phyloP scores from a whole-genome alignment of 116 monocot genomes.

The Dioscorea cayenensis region DNA sequence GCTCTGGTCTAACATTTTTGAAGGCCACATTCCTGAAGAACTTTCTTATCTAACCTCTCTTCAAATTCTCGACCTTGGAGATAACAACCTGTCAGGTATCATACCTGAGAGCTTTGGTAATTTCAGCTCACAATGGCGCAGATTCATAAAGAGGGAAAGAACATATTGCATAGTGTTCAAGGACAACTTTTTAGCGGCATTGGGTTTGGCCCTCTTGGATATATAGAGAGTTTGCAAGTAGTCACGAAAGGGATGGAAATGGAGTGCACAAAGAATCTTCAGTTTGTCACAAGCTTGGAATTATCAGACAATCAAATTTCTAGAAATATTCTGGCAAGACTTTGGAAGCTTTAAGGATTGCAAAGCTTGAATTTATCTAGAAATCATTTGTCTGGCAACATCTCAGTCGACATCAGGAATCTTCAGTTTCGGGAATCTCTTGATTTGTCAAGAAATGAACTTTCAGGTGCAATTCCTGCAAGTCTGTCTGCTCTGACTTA shows the following conservation, averaged over 20 bases:
- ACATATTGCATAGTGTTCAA: too few relatives aligned
- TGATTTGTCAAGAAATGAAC: slow-evolving; percentile 12
- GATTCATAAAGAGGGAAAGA: too few relatives aligned
- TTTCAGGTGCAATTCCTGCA: slow-evolving; percentile 8
- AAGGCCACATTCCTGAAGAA: too few relatives aligned
- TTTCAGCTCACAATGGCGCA: neutral
- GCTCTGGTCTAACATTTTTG: too few relatives aligned
- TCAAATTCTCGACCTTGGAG: slow-evolving; percentile 14
- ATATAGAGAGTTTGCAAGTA: neutral
- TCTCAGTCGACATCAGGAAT: neutral
- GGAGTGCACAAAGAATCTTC: neutral
- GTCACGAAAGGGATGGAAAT: slow-evolving; percentile 1
- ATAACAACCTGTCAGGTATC: slow-evolving; percentile 14
- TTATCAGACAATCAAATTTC: slow-evolving; percentile 1
- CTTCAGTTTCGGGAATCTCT: slow-evolving; percentile 6
- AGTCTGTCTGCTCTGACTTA: neutral
- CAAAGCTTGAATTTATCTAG: slow-evolving; percentile 4
- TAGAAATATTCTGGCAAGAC: neutral
- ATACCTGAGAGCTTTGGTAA: slow-evolving; percentile 5
- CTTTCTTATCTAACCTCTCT: too few relatives aligned
- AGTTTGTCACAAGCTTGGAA: slow-evolving; percentile 1
- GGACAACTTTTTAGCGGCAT: too few relatives aligned
- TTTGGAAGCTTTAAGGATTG: neutral
- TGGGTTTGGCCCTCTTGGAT: too few relatives aligned
- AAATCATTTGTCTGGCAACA: slow-evolving; percentile 4